phyloP scores from a whole-genome alignment of 2,329 filamentous ascomycete genomes.

The Clathrospora elynae region DNA sequence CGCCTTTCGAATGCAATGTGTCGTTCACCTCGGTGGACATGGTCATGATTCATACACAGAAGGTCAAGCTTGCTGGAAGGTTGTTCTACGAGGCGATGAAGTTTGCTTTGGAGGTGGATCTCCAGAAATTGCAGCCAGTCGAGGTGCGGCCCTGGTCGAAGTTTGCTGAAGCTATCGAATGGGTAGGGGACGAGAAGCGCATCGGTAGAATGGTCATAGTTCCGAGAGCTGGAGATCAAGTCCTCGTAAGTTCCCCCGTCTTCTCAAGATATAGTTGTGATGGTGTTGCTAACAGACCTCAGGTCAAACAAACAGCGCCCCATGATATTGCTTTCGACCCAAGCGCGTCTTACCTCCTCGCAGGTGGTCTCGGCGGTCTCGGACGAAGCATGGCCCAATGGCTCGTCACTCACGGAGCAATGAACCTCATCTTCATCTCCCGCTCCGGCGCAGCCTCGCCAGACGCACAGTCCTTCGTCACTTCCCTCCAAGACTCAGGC shows the following conservation, averaged over 20 bases:
- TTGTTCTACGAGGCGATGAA: constrained; percentile 13
- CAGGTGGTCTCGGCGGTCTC: constrained; percentile 28
- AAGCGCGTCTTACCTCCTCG: constrained; percentile 20
- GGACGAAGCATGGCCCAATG: constrained; percentile 24
- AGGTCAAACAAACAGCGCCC: constrained; percentile 10
- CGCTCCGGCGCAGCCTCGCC: constrained; percentile 14
- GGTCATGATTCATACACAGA: constrained; percentile 6
- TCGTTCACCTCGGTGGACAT: constrained; percentile 21
- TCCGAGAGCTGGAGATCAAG: constrained; percentile 1
- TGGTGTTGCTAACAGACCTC: background rate
- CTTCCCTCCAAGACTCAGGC: constrained; percentile 2
- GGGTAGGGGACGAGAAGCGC: constrained; percentile 18
- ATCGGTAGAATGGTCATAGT: constrained; percentile 12
- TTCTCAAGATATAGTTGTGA: background rate
- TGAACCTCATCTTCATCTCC: constrained; percentile 22
- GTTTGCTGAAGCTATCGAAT: constrained; percentile 17
- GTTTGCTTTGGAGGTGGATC: background rate
- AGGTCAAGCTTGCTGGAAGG: constrained; percentile 5
- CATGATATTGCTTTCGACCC: constrained; percentile 2
- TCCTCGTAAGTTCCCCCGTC: constrained; percentile 5
- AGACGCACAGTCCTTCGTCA: constrained; percentile 6
- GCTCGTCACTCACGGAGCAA: constrained; percentile 17
- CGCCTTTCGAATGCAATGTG: constrained; percentile 18
- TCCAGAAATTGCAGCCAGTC: background rate
- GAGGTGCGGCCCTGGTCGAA: constrained; percentile 9